Percentiles rank a stretch among this genome's conserved stretches.
Conservation (phyloP, 371 early-diverging fungal genomes). For the Saksenaea oblongispora region DNA sequence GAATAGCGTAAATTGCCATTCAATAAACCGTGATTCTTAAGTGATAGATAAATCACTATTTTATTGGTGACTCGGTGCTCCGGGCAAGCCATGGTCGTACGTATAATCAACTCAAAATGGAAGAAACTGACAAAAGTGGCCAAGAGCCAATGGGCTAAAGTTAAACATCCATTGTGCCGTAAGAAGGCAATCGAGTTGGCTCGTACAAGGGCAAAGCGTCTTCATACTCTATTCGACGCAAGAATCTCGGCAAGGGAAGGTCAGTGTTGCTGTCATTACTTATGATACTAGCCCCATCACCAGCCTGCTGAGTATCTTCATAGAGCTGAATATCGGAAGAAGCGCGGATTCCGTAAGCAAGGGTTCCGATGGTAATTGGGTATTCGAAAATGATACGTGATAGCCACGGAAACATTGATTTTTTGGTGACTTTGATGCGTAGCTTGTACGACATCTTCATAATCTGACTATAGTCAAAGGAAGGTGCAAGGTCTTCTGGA, state of each 20-base stretch:
- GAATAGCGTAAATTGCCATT: too few species aligned
- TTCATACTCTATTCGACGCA: conserved; percentile 32
- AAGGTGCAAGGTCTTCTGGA: conserved; percentile 27
- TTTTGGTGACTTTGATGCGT: conserved; percentile 25
- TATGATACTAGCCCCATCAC: neutral
- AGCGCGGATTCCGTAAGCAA: conserved; percentile 36
- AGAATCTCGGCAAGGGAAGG: conserved; percentile 18
- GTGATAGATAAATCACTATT: too few species aligned
- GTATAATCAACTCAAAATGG: neutral
- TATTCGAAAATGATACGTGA: conserved; percentile 16
- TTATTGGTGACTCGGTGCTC: too few species aligned
- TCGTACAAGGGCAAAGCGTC: conserved; percentile 38
- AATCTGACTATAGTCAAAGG: conserved; percentile 31
- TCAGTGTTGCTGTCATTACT: neutral
- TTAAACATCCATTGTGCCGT: neutral
- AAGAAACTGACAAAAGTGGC: neutral
- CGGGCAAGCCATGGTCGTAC: too few species aligned
- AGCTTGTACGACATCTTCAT: conserved; percentile 25
- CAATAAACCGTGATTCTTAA: too few species aligned
- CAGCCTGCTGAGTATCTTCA: conserved; percentile 2
- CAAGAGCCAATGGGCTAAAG: neutral
- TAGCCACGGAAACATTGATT: conserved; percentile 12
- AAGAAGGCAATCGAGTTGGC: conserved; percentile 13
- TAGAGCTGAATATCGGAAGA: conserved; percentile 23
- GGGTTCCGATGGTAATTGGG: conserved; percentile 36